Conservation (phyloP, 352 stramenopile genomes). For the Pythium aquatile region DNA sequence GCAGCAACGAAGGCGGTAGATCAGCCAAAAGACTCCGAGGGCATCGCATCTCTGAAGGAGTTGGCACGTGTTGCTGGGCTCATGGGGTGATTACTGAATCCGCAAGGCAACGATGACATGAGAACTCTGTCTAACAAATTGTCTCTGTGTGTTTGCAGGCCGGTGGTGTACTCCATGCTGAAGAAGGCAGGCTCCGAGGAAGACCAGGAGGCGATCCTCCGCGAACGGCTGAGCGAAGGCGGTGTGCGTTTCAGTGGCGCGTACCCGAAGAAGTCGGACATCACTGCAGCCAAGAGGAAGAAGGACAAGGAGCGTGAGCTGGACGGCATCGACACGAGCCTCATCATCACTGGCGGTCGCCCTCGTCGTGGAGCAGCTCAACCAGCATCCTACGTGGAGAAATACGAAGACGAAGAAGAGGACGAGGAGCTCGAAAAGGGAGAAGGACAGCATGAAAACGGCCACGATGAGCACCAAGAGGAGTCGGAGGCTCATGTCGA, state of each 20-base stretch:
- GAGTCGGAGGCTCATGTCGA: constrained; percentile 26
- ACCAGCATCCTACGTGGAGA: constrained; percentile 11
- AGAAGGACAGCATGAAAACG: background rate
- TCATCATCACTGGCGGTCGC: constrained; percentile 56
- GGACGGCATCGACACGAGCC: constrained; percentile 78
- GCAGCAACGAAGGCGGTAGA: constrained; percentile 10
- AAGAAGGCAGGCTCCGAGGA: constrained; percentile 40
- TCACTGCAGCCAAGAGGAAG: constrained; percentile 69
- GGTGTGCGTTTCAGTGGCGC: constrained; percentile 50
- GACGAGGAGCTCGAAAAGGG: constrained; percentile 12
- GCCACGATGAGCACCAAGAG: constrained; percentile 27
- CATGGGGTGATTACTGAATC: constrained; percentile 42
- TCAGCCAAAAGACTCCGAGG: constrained; percentile 33
- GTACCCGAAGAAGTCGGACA: constrained; percentile 68
- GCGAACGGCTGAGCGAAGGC: constrained; percentile 44
- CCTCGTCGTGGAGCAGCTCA: constrained; percentile 21
- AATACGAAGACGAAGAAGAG: constrained; percentile 12
- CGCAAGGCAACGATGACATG: too few species aligned
- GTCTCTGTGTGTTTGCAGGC: constrained; percentile 32
- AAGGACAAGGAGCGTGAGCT: constrained; percentile 65
- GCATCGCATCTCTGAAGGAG: constrained; percentile 64
- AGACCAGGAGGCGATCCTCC: constrained; percentile 58
- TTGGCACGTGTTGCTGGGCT: constrained; percentile 62
- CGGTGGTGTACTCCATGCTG: constrained; percentile 55
- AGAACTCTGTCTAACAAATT: background rate